These are phyloP conservation scores for Trichomonascus vanleenenianus DNA, from an alignment of 805 yeast genomes.

Conservation along the genomic window DNA sequence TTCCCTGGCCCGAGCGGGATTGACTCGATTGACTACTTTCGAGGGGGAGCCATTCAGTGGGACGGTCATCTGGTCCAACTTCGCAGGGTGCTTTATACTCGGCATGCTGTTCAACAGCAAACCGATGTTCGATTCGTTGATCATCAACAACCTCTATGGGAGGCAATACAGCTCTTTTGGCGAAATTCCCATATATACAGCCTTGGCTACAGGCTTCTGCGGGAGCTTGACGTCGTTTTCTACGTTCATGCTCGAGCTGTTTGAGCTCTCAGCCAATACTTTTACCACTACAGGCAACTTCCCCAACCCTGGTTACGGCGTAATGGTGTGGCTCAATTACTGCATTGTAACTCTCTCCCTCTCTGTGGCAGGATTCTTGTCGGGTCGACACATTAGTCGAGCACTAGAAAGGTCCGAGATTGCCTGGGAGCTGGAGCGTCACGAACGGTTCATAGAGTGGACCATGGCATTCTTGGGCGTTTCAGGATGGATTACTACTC, in stretches of 20 bases:
- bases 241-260: slow-evolving; percentile 49
- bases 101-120: slow-evolving; percentile 35
- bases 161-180: slow-evolving; percentile 28
- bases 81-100: slow-evolving; percentile 64
- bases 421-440: slow-evolving; percentile 11
- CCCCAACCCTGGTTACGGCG: slow-evolving; percentile 70
- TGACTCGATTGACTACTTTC: slow-evolving; percentile 44
- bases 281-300: slow-evolving; percentile 21
- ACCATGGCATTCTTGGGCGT: slow-evolving; percentile 27
- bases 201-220: slow-evolving; percentile 72
- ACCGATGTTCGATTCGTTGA: neutral
- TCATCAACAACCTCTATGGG: neutral
- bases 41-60: slow-evolving; percentile 42
- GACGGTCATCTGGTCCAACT: slow-evolving; percentile 74
- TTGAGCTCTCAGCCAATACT: slow-evolving; percentile 43
- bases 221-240: slow-evolving; percentile 80
- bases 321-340: slow-evolving; percentile 66
- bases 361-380: slow-evolving; percentile 49
- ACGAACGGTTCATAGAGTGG: slow-evolving; percentile 26
- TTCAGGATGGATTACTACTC: slow-evolving; percentile 29
- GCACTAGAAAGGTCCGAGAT: neutral
- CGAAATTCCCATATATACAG: slow-evolving; percentile 43
- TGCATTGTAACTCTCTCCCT: slow-evolving; percentile 50
- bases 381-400: slow-evolving; percentile 47
- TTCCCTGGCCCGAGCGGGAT: slow-evolving; percentile 47